Evolutionary conservation across 805 yeast species (phyloP).

Genomic region (Teunomyces tritomae): DNA sequence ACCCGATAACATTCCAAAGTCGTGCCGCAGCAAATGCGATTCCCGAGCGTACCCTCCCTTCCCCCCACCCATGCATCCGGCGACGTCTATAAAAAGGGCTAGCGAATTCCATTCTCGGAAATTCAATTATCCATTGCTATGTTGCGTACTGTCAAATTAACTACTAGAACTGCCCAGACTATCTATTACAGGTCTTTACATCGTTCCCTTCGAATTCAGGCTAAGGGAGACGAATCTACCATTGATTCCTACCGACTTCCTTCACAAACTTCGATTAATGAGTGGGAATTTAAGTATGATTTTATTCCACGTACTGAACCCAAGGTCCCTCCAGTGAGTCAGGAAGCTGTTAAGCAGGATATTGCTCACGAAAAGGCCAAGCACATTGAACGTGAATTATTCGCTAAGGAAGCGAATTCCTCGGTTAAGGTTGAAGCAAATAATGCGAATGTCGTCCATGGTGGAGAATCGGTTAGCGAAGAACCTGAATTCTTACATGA

Average conservation of each 20-base stretch:
- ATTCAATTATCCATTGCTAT: conserved; percentile 11
- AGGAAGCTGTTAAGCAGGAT: conserved; percentile 50
- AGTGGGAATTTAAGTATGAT: conserved; percentile 51
- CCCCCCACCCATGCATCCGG: background rate
- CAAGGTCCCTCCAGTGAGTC: conserved; percentile 44
- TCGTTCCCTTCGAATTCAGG: conserved; percentile 13
- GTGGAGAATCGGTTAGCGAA: conserved; percentile 38
- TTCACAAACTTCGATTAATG: conserved; percentile 41
- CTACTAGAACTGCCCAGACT: background rate
- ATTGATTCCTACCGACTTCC: conserved; percentile 58
- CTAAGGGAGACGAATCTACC: conserved; percentile 57
- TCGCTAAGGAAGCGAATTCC: conserved; percentile 29
- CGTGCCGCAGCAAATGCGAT: background rate
- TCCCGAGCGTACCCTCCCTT: background rate
- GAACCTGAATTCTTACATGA: conserved; percentile 41
- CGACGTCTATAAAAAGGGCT: conserved; percentile 4
- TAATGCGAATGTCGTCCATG: conserved; percentile 39
- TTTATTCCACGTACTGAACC: conserved; percentile 43
- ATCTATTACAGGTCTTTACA: conserved; percentile 5
- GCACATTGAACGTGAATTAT: conserved; percentile 36
- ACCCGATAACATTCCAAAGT: background rate
- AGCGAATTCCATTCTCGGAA: conserved; percentile 4
- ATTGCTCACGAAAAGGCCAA: conserved; percentile 41
- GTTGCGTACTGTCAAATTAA: background rate
- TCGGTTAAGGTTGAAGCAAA: conserved; percentile 46